Evolutionary conservation across 768 basidiomycete genomes (phyloP).

Genomic region (Russula virescens): DNA sequence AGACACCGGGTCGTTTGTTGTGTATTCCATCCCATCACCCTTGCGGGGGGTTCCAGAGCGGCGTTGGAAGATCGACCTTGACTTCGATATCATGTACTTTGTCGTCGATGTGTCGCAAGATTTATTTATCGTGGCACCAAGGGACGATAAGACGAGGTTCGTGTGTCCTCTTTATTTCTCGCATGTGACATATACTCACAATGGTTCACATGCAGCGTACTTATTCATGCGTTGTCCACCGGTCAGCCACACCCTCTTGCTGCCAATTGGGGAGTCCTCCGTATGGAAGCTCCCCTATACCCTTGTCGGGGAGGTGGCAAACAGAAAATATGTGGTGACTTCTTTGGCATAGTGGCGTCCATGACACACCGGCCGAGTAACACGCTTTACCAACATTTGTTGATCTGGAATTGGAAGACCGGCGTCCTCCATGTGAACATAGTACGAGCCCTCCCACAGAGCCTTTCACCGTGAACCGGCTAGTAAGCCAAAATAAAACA

Average conservation of each 20-base stretch:
- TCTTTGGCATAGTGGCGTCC: not conserved
- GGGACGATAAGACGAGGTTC: not conserved
- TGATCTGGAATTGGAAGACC: constrained; percentile 16
- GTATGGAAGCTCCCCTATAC: not conserved
- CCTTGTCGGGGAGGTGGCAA: not conserved
- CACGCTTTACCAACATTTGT: not conserved
- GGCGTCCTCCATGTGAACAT: not conserved
- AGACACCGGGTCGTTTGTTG: not conserved
- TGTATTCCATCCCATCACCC: not conserved
- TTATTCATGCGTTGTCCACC: not conserved
- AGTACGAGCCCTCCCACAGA: not conserved
- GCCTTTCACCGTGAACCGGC: not conserved
- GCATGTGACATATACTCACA: not conserved
- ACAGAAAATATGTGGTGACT: constrained; percentile 3
- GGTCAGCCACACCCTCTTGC: constrained; percentile 6
- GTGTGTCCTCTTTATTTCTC: not conserved
- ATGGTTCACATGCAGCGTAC: not conserved
- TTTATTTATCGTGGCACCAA: not conserved
- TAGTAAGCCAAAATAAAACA: not conserved
- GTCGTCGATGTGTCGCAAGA: not conserved
- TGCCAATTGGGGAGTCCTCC: not conserved
- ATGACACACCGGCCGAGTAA: no score
- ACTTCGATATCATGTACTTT: not conserved
- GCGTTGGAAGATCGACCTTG: not conserved
- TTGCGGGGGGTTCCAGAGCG: not conserved